Conservation (phyloP, 148 eudicot species). For the Cornus controversa region DNA sequence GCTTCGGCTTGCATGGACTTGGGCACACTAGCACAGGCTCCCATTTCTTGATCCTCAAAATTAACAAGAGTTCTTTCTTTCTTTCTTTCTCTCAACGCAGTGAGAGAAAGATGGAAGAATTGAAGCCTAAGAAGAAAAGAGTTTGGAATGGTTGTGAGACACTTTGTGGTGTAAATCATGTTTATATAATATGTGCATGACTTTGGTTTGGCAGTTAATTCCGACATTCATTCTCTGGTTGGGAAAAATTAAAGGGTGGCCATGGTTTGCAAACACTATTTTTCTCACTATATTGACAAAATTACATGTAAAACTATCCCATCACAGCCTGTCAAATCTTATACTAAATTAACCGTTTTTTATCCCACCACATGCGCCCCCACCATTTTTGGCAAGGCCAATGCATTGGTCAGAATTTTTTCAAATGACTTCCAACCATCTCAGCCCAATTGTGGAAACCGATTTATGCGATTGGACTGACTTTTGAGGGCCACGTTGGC, state of each 20-base stretch:
- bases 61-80: too few species aligned
- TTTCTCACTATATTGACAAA: not conserved
- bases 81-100: slow-evolving; percentile 4
- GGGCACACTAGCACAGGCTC: slow-evolving; percentile 26
- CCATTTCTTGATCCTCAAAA: slow-evolving; percentile 12
- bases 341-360: not conserved
- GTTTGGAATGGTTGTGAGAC: not conserved
- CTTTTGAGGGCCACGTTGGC: too few species aligned
- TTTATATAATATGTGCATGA: not conserved
- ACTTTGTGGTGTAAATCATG: not conserved
- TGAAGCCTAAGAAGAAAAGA: not conserved
- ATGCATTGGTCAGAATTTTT: too few species aligned
- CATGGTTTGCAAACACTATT: not conserved
- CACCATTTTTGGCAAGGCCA: too few species aligned
- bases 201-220: not conserved
- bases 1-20: slow-evolving; percentile 15
- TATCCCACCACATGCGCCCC: too few species aligned
- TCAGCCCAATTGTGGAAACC: too few species aligned
- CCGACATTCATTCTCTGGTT: not conserved
- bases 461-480: too few species aligned
- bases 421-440: too few species aligned
- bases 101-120: slow-evolving; percentile 8
- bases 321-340: too few species aligned
- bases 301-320: too few species aligned
- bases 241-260: slow-evolving; percentile 1